phyloP scores from a whole-genome alignment of 2,329 filamentous ascomycete species.

The Neoscytalidium dimidiatum region DNA sequence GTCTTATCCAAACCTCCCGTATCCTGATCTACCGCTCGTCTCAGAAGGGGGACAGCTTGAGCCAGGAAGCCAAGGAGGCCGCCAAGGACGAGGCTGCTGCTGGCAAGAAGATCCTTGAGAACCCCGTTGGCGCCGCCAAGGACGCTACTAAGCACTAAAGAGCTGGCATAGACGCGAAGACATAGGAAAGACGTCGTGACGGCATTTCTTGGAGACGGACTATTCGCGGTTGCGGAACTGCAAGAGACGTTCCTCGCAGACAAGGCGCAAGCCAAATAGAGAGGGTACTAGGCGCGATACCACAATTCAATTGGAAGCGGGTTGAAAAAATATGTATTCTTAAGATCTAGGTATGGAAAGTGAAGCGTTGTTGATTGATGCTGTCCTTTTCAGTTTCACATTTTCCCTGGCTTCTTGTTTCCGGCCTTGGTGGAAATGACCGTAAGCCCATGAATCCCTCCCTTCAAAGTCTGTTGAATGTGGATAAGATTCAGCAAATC shows the following conservation, averaged over 20 bases:
- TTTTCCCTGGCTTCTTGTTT: neutral
- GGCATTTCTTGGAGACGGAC: neutral
- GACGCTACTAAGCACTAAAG: conserved; percentile 23
- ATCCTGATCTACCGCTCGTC: conserved; percentile 69
- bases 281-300: neutral
- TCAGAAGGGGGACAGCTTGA: conserved; percentile 53
- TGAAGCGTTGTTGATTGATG: neutral
- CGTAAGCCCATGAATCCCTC: too few species aligned
- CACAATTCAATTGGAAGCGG: neutral
- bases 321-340: neutral
- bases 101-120: conserved; percentile 33
- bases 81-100: conserved; percentile 42
- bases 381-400: neutral
- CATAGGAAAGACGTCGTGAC: neutral
- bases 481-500: too few species aligned
- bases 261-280: neutral
- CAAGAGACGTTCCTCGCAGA: neutral
- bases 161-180: neutral
- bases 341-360: neutral
- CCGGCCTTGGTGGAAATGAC: neutral
- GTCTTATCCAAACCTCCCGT: conserved; percentile 76
- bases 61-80: conserved; percentile 45
- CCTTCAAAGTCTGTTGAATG: too few species aligned
- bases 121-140: conserved; percentile 33
- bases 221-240: neutral